Evolutionary conservation across 257 asterid species (phyloP).

Genomic region (Solanum megistacrolobum): DNA sequence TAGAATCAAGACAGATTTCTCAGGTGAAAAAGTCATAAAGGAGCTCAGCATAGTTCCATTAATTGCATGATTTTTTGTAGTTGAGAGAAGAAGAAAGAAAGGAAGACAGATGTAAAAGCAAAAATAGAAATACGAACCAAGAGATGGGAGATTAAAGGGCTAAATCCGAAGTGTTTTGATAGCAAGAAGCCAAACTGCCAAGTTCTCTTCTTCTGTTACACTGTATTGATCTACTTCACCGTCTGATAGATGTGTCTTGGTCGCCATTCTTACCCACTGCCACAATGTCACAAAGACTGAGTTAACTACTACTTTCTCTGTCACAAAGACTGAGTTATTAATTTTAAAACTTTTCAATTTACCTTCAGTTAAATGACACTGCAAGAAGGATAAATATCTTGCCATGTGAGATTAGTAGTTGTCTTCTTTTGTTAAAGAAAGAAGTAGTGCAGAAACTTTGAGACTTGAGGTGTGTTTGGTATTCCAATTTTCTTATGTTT

Average conservation of each 20-base stretch:
- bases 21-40: neutral
- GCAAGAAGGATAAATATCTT: neutral
- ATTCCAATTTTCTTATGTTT: too few relatives aligned
- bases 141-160: slow-evolving; percentile 67
- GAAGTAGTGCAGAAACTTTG: neutral
- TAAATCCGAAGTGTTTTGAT: slow-evolving; percentile 62
- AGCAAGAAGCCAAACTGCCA: slow-evolving; percentile 95
- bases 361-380: too few relatives aligned
- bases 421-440: neutral
- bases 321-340: neutral
- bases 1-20: neutral
- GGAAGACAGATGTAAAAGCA: neutral
- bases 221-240: neutral
- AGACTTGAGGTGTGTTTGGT: neutral
- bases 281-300: neutral
- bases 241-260: neutral
- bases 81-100: neutral
- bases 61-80: neutral
- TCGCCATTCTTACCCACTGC: neutral
- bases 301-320: neutral
- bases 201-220: slow-evolving; percentile 39
- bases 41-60: neutral
- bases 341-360: too few relatives aligned
- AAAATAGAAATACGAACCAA: slow-evolving; percentile 28
- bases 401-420: neutral